phyloP scores from a whole-genome alignment of 2,329 filamentous ascomycete genomes.

The Apiospora malaysiana region DNA sequence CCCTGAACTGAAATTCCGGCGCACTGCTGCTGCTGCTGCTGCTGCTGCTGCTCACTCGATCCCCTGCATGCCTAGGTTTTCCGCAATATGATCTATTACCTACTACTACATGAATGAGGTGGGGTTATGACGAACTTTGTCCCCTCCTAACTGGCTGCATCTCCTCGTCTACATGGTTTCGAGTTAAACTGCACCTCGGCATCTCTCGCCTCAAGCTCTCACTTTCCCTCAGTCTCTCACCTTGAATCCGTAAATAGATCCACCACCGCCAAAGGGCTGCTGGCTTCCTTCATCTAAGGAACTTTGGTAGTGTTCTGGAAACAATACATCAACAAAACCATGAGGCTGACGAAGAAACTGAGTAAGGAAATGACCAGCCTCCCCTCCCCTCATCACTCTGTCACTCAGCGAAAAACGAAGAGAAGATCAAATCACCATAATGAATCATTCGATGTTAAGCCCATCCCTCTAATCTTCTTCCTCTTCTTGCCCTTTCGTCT shows the following conservation, averaged over 20 bases:
- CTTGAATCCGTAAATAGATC: background rate
- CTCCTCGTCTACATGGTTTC: constrained; percentile 3
- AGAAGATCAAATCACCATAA: background rate
- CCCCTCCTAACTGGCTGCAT: background rate
- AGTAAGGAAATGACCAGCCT: background rate
- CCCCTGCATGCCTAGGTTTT: constrained; percentile 10
- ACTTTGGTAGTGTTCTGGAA: background rate
- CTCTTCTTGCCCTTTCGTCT: background rate
- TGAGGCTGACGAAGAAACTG: background rate
- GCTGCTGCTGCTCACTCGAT: constrained; percentile 5
- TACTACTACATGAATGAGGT: background rate
- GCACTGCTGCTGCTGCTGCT: too few species aligned
- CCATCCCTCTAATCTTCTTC: background rate
- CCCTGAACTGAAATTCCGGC: background rate
- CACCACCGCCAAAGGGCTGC: background rate
- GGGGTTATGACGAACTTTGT: constrained; percentile 7
- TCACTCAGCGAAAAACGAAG: background rate
- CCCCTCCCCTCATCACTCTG: background rate
- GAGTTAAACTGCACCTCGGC: background rate
- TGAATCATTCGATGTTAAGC: constrained; percentile 7
- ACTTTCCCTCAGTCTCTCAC: background rate
- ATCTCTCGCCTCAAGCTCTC: background rate
- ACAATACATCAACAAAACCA: background rate
- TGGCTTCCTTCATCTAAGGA: background rate
- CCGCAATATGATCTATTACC: background rate